phyloP scores from a whole-genome alignment of 345 rosid genomes.

The Abelmoschus esculentus region DNA sequence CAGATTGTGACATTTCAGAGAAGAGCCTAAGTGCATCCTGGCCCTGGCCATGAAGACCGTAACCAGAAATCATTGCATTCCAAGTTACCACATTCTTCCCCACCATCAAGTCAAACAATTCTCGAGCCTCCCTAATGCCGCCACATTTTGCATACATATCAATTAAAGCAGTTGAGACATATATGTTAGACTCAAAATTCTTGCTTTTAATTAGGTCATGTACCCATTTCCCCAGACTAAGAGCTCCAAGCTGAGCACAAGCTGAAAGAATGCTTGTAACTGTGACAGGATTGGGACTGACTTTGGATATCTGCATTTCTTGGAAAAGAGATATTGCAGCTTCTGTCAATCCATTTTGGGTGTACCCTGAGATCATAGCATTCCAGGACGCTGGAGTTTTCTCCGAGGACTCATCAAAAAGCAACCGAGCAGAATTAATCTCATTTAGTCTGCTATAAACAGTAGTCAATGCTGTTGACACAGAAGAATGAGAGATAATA shows the following conservation, averaged over 20 bases:
- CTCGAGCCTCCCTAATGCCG: slow-evolving; percentile 42
- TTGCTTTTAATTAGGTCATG: slow-evolving; percentile 36
- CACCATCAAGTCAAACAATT: slow-evolving; percentile 36
- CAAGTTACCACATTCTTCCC: slow-evolving; percentile 61
- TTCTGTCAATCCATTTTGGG: slow-evolving; percentile 61
- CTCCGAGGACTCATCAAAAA: slow-evolving; percentile 45
- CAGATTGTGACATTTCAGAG: slow-evolving; percentile 38
- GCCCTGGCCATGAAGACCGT: slow-evolving; percentile 66
- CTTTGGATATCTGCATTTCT: slow-evolving; percentile 37
- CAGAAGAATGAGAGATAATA: slow-evolving; percentile 31
- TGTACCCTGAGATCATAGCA: slow-evolving; percentile 63
- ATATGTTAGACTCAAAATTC: slow-evolving; percentile 38
- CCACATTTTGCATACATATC: slow-evolving; percentile 79
- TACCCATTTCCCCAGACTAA: slow-evolving; percentile 56
- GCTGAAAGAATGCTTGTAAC: slow-evolving; percentile 58
- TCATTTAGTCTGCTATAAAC: slow-evolving; percentile 51
- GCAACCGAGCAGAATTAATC: slow-evolving; percentile 35
- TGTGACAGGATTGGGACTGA: slow-evolving; percentile 49
- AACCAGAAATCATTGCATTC: slow-evolving; percentile 68
- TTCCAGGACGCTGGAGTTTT: slow-evolving; percentile 61
- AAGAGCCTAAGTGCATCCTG: slow-evolving; percentile 49
- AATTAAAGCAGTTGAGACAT: slow-evolving; percentile 53
- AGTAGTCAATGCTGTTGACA: slow-evolving; percentile 53
- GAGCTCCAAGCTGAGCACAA: slow-evolving; percentile 62
- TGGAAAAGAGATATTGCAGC: slow-evolving; percentile 50